Conservation (phyloP, 331 rosid species). For the Quercus lobata region DNA sequence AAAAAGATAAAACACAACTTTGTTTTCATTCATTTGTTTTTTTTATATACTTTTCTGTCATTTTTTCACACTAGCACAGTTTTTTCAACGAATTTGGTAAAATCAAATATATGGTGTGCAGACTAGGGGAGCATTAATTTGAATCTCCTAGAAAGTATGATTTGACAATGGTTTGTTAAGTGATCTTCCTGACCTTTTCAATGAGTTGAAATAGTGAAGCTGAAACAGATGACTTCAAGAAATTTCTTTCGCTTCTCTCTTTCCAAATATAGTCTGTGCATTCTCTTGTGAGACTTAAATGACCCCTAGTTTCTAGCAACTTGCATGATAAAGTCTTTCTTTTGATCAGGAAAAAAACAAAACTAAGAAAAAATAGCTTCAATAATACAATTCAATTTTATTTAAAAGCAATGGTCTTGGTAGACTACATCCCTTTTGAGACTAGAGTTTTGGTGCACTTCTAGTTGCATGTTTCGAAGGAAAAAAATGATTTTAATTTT, state of each 20-base stretch:
- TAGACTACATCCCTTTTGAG: too few species aligned
- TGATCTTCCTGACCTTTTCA: background rate
- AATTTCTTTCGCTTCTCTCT: background rate
- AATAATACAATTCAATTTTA: background rate
- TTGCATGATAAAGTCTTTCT: background rate
- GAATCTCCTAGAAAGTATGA: slow-evolving; percentile 13
- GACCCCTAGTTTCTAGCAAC: background rate
- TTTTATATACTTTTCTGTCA: slow-evolving; percentile 36
- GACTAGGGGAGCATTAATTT: slow-evolving; percentile 12
- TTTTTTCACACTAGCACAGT: slow-evolving; percentile 40
- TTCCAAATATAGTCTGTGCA: background rate
- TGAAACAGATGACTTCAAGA: background rate
- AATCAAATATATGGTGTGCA: slow-evolving; percentile 12
- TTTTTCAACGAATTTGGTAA: slow-evolving; percentile 37
- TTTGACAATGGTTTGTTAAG: background rate
- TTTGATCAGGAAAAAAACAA: background rate
- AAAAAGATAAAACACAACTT: slow-evolving; percentile 46
- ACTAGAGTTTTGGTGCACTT: background rate
- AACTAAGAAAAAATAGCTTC: background rate
- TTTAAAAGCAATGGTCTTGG: background rate
- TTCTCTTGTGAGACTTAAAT: background rate
- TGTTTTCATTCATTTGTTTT: slow-evolving; percentile 6
- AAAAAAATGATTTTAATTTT: background rate
- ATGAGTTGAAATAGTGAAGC: background rate
- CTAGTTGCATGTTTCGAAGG: background rate